Conservation (phyloP, 106 monocot species). For the Dendrobium chrysotoxum region DNA sequence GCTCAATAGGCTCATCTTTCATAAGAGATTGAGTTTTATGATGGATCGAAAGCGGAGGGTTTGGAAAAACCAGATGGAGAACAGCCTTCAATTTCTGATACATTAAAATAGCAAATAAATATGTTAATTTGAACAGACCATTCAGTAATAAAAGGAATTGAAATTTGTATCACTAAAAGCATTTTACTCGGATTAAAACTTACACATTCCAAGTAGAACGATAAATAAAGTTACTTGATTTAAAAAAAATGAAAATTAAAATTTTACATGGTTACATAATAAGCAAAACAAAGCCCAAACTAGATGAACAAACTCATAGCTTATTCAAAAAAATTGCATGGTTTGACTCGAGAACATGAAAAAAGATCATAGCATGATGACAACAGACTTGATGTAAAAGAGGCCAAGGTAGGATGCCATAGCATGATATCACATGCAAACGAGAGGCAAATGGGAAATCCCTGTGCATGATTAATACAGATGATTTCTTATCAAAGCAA, state of each 20-base stretch:
- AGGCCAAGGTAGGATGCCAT: neutral
- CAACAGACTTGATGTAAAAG: neutral
- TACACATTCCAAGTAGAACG: neutral
- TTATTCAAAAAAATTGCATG: neutral
- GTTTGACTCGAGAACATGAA: neutral
- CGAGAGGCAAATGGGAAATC: neutral
- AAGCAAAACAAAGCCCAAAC: neutral
- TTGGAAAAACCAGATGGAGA: conserved; percentile 74
- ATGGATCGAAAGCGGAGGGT: conserved; percentile 45
- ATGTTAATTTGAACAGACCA: neutral
- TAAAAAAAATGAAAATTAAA: neutral
- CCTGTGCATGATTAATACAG: neutral
- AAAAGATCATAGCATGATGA: neutral
- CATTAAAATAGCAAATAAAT: neutral
- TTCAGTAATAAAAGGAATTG: neutral
- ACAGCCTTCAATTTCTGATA: conserved; percentile 75
- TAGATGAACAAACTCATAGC: neutral
- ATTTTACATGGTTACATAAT: neutral
- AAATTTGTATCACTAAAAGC: neutral
- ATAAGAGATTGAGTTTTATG: conserved; percentile 23
- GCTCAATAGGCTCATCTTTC: conserved; percentile 50
- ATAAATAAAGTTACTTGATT: neutral
- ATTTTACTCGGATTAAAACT: neutral
- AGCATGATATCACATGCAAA: neutral
- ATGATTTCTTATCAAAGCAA: conserved; percentile 3